Percentiles rank a stretch among this genome's conserved stretches.
Conservation (phyloP, 306 rosid genomes). For the Cajanus cajan region DNA sequence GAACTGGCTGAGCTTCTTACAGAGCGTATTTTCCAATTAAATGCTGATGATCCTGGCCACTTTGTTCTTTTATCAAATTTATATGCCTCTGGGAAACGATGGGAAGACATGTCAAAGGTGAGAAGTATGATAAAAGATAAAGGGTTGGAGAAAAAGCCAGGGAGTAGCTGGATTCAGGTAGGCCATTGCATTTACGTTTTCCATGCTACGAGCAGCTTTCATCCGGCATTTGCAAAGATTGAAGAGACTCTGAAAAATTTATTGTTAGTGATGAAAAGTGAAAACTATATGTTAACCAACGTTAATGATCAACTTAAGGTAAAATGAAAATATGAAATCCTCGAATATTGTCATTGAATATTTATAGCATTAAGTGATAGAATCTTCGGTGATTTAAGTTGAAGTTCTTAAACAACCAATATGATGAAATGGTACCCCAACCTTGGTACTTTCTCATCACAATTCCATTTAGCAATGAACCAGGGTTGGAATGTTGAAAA, state of each 20-base stretch:
- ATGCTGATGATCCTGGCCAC: conserved; percentile 35
- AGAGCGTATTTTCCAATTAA: conserved; percentile 22
- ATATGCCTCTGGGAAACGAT: conserved; percentile 39
- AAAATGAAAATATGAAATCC: neutral
- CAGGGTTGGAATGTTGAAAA: neutral
- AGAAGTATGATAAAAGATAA: conserved; percentile 43
- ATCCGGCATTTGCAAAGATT: conserved; percentile 31
- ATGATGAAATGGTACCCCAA: neutral
- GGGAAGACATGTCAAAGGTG: conserved; percentile 51
- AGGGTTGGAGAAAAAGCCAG: conserved; percentile 46
- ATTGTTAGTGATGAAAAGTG: conserved; percentile 36
- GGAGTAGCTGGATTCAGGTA: conserved; percentile 50
- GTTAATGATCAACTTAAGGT: conserved; percentile 3
- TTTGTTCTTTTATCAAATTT: conserved; percentile 43
- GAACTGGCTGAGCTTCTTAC: conserved; percentile 40
- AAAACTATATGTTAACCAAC: neutral
- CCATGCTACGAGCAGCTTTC: conserved; percentile 38
- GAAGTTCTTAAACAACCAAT: neutral
- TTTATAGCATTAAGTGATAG: neutral
- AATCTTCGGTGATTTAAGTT: neutral
- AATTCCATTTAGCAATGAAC: neutral
- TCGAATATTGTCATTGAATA: conserved; percentile 7
- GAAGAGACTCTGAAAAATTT: conserved; percentile 41
- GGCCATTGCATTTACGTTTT: conserved; percentile 28
- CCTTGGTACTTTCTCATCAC: neutral